phyloP scores from a whole-genome alignment of 78 protist genomes.

The Chrysochromulina tobinii region DNA sequence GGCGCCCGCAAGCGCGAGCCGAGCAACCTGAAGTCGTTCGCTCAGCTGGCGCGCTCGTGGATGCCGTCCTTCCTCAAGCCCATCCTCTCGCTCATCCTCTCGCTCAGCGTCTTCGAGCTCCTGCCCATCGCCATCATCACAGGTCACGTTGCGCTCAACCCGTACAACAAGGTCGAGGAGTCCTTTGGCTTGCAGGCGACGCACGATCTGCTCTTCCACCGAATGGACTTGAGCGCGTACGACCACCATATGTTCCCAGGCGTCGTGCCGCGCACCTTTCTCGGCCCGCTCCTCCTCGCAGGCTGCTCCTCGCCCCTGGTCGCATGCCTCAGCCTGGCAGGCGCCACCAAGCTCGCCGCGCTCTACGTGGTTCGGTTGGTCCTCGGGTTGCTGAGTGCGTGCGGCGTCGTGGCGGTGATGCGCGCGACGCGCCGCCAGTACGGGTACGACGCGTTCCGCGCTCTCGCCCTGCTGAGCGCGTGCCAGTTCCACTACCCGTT shows the following conservation, averaged over 20 bases:
- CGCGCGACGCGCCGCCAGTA: not conserved
- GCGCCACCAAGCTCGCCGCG: not conserved
- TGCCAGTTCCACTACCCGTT: constrained; percentile 80
- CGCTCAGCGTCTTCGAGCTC: not conserved
- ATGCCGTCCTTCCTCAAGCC: not conserved
- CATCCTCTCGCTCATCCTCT: no score
- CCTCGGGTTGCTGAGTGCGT: not conserved
- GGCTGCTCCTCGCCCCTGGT: not conserved
- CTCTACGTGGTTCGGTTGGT: not conserved
- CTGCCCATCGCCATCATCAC: not conserved
- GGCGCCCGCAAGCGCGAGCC: not conserved
- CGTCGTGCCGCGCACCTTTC: constrained; percentile 90
- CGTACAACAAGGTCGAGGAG: constrained; percentile 92
- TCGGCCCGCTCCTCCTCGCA: constrained; percentile 54
- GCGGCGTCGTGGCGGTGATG: not conserved
- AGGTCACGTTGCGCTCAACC: not conserved
- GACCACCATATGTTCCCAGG: constrained; percentile 90
- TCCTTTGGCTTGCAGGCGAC: constrained; percentile 88
- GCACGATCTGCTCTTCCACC: constrained; percentile 80
- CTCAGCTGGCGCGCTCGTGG: not conserved
- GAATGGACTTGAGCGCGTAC: constrained; percentile 20
- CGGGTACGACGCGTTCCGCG: not conserved
- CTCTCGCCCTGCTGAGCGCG: constrained; percentile 39
- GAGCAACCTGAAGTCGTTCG: not conserved
- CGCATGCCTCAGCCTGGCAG: not conserved